Evolutionary conservation across 1,284 basidiomycete genomes (phyloP).

Genomic region (Heterobasidion irregulare): DNA sequence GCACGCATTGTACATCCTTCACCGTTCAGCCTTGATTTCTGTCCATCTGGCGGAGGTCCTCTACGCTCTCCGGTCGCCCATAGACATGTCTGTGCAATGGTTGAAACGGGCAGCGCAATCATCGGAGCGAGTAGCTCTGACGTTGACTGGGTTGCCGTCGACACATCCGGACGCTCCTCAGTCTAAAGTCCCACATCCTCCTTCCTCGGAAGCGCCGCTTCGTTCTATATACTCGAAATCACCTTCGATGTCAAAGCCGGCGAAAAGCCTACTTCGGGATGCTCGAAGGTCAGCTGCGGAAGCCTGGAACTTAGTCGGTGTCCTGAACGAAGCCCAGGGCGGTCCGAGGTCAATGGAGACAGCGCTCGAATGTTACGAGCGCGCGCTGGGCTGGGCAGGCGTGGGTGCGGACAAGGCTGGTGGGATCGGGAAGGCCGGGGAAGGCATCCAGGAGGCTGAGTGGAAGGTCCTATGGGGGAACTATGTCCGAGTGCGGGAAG

Average conservation of each 20-base stretch:
- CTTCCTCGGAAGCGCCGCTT: slow-evolving; percentile 35
- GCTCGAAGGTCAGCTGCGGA: slow-evolving; percentile 61
- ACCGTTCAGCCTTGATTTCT: slow-evolving; percentile 64
- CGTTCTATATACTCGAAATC: slow-evolving; percentile 36
- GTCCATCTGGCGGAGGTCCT: slow-evolving; percentile 73
- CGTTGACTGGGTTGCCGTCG: slow-evolving; percentile 38
- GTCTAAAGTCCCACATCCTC: slow-evolving; percentile 31
- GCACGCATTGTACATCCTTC: slow-evolving; percentile 62
- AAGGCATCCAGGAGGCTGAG: slow-evolving; percentile 45
- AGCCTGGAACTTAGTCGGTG: slow-evolving; percentile 55
- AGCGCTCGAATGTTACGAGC: slow-evolving; percentile 48
- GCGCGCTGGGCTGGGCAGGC: slow-evolving; percentile 58
- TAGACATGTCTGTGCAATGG: slow-evolving; percentile 43
- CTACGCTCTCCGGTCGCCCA: slow-evolving; percentile 43
- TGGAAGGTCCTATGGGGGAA: slow-evolving; percentile 46
- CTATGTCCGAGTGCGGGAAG: slow-evolving; percentile 32
- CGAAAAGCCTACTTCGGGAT: slow-evolving; percentile 56
- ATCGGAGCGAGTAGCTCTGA: slow-evolving; percentile 56
- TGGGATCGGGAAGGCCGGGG: slow-evolving; percentile 32
- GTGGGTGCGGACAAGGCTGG: slow-evolving; percentile 26
- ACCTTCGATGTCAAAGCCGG: slow-evolving; percentile 42
- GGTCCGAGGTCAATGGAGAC: slow-evolving; percentile 24
- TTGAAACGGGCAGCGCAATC: slow-evolving; percentile 53
- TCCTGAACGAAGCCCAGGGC: slow-evolving; percentile 33
- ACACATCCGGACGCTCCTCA: slow-evolving; percentile 27